These are phyloP conservation scores for Cryptococcus amylolentus DNA, from an alignment of 1,284 basidiomycete genomes.

Conservation along the genomic window DNA sequence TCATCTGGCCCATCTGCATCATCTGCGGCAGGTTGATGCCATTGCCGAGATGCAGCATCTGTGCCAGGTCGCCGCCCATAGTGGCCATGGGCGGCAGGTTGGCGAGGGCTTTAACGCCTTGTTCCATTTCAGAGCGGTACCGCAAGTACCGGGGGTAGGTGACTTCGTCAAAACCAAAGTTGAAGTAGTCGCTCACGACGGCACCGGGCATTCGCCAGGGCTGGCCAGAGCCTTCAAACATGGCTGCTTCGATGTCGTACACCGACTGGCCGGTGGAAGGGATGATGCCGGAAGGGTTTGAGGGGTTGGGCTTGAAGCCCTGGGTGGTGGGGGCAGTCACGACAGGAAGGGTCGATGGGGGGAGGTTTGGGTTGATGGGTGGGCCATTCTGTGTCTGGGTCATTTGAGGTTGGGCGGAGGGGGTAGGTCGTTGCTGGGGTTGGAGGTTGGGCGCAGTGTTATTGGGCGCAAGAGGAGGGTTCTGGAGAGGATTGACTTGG, in stretches of 20 bases:
- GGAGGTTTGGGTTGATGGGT: slow-evolving; percentile 16
- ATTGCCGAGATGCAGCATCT: slow-evolving; percentile 28
- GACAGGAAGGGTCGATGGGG: slow-evolving; percentile 38
- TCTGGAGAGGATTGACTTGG: slow-evolving; percentile 15
- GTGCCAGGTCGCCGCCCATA: slow-evolving; percentile 10
- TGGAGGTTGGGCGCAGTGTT: slow-evolving; percentile 5
- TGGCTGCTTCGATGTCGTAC: slow-evolving; percentile 79
- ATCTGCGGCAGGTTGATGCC: slow-evolving; percentile 21
- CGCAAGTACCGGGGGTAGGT: slow-evolving; percentile 91
- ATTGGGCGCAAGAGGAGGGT: slow-evolving; percentile 11
- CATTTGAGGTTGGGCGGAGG: slow-evolving; percentile 4
- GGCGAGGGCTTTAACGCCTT: slow-evolving; percentile 50
- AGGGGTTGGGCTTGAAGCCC: slow-evolving; percentile 59
- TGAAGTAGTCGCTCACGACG: slow-evolving; percentile 97
- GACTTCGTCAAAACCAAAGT: slow-evolving; percentile 97
- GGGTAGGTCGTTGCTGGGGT: slow-evolving; percentile 9
- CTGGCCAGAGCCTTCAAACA: slow-evolving; percentile 69
- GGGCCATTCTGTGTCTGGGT: slow-evolving; percentile 3
- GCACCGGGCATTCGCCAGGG: slow-evolving; percentile 90
- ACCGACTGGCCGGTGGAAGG: slow-evolving; percentile 65
- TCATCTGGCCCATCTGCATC: slow-evolving; percentile 38
- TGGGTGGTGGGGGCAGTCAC: slow-evolving; percentile 41
- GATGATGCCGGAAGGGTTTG: slow-evolving; percentile 57
- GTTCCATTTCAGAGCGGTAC: slow-evolving; percentile 74
- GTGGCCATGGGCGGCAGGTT: neutral